A percentile compares a stretch with the other conserved stretches of the same genome.
Conservation (phyloP, 1,284 basidiomycete species). For the Hemileia vastatrix region DNA sequence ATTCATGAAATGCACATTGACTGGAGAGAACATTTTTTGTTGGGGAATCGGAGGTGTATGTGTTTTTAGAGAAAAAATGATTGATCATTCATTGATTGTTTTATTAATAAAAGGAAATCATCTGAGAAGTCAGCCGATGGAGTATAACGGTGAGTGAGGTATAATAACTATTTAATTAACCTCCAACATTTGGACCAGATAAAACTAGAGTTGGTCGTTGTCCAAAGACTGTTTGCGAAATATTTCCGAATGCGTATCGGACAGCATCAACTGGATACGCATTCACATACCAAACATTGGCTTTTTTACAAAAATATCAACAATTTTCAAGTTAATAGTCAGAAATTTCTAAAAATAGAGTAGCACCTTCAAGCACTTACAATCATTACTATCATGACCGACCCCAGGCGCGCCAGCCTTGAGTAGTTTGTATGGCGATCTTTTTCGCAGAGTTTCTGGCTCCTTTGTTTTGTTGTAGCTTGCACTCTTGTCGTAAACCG, state of each 20-base stretch:
- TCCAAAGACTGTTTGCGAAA: not conserved
- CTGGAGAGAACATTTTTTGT: no score
- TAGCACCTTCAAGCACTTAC: not conserved
- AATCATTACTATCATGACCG: not conserved
- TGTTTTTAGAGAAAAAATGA: no score
- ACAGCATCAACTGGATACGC: not conserved
- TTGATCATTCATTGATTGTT: no score
- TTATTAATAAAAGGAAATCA: no score
- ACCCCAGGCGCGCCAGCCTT: not conserved
- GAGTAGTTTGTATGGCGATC: not conserved
- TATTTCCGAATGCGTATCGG: not conserved
- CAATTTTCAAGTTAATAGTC: not conserved
- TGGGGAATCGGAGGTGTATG: no score
- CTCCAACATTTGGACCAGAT: not conserved
- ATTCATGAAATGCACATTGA: no score
- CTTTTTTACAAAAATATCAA: not conserved
- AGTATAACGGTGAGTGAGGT: not conserved
- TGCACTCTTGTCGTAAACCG: not conserved
- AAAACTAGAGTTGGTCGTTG: not conserved
- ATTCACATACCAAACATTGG: not conserved
- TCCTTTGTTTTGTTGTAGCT: not conserved
- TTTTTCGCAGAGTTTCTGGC: not conserved
- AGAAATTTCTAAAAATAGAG: not conserved
- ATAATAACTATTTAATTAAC: not conserved
- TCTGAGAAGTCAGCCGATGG: not conserved